Conservation (phyloP, 306 rosid genomes). For the Dalbergia oliveri region DNA sequence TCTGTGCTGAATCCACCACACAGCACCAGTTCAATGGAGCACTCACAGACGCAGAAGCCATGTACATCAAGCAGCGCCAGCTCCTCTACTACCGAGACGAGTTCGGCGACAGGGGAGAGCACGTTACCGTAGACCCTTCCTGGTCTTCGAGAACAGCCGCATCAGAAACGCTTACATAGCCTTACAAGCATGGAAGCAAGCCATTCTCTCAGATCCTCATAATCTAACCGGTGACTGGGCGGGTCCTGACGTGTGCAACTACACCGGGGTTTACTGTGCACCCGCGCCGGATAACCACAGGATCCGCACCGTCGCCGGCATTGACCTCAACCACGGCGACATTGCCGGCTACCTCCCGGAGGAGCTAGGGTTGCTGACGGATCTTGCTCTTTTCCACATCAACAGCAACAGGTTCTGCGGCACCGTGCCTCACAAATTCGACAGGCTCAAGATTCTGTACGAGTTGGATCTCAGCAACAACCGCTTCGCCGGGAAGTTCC, state of each 20-base stretch:
- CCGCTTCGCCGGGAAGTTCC: conserved; percentile 86
- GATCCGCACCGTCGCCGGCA: conserved; percentile 86
- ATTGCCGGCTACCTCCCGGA: conserved; percentile 95
- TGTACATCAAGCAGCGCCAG: conserved; percentile 78
- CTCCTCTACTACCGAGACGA: conserved; percentile 88
- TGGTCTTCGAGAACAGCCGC: conserved; percentile 71
- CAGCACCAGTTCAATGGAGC: conserved; percentile 53
- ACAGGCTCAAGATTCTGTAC: conserved; percentile 60
- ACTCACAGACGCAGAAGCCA: conserved; percentile 63
- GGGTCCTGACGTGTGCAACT: conserved; percentile 78
- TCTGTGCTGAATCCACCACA: conserved; percentile 30
- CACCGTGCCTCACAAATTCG: conserved; percentile 76
- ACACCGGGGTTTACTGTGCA: conserved; percentile 79
- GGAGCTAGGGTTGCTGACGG: conserved; percentile 77
- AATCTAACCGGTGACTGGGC: conserved; percentile 73
- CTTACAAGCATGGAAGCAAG: conserved; percentile 82
- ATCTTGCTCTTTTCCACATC: conserved; percentile 84
- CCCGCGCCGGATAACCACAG: conserved; percentile 63
- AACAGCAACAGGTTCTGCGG: conserved; percentile 94
- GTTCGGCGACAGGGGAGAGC: conserved; percentile 85
- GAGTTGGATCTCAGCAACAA: conserved; percentile 94
- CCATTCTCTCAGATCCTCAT: conserved; percentile 83
- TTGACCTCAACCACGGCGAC: conserved; percentile 95
- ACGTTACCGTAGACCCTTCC: conserved; percentile 74
- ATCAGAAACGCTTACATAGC: conserved; percentile 79